Evolutionary conservation across 73 alveolate genomes (phyloP).

Genomic region (Uronychia binucleata): DNA sequence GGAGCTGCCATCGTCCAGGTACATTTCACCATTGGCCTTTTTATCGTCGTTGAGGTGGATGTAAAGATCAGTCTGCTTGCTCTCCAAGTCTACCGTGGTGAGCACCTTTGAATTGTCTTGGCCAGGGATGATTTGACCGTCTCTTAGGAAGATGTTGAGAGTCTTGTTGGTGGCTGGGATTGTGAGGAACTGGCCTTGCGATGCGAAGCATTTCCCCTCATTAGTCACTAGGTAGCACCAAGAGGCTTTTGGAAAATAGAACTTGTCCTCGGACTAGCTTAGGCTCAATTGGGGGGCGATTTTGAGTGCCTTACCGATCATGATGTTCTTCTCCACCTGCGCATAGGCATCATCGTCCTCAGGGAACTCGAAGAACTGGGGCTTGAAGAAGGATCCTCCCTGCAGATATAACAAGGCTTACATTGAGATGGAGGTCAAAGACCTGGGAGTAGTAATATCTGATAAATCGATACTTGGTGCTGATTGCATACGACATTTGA

Average conservation of each 20-base stretch:
- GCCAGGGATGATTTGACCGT: conserved; percentile 47
- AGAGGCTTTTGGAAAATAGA: conserved; percentile 55
- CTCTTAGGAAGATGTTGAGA: conserved; percentile 32
- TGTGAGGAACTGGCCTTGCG: not conserved
- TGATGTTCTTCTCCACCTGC: conserved; percentile 32
- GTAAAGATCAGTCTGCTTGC: conserved; percentile 24
- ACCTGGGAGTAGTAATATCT: conserved; percentile 87
- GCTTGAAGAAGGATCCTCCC: conserved; percentile 61
- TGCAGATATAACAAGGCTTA: conserved; percentile 1
- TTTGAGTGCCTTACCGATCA: conserved; percentile 63
- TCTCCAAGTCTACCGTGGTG: conserved; percentile 19
- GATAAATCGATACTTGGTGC: conserved; percentile 78
- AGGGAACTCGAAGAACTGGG: conserved; percentile 68
- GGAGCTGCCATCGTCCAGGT: not conserved
- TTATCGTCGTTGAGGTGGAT: not conserved
- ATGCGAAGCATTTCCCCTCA: conserved; percentile 1
- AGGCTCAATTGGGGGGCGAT: conserved; percentile 15
- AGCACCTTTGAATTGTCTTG: conserved; percentile 3
- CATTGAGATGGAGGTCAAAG: conserved; percentile 4
- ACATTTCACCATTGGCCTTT: not conserved
- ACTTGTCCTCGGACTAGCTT: not conserved
- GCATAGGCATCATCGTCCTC: conserved; percentile 37
- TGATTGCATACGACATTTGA: conserved; percentile 49
- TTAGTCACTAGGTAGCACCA: conserved; percentile 31
- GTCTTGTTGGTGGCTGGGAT: conserved; percentile 7